Base-by-base conservation (phyloP, 1,284 basidiomycete species). In the Erythrobasidium hasegawianum region DNA sequence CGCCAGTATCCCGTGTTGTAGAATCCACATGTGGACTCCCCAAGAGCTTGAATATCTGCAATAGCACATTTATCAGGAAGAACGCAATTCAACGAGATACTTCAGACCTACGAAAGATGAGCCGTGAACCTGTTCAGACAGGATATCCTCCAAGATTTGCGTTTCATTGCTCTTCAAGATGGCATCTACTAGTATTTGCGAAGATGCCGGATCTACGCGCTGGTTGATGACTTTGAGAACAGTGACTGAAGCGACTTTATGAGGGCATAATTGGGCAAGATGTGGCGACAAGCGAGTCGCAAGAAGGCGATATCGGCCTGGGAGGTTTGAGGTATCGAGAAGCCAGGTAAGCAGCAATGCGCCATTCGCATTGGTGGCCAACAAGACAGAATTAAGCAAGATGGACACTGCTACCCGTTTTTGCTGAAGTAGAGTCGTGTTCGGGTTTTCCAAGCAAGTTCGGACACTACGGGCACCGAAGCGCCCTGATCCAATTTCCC, bases 401-500 rank as follows among this genome's bases (percentile, higher is more conserved):
- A 99, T 83, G 11, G 93, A 89, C 1, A 92, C 89, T 4, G 94
- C 94, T 69, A 97, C 88, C 49, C 94, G 89, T 76, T 96, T 94
- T 77, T 81, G 71, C 76, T 96, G 92, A 76, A 87, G 90, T 67
- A 88, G 73, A 29, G 85, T 89, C 49, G 94, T 89, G 72, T 87
- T 84, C 38, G 88, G 84, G 75, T 87, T 91, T 78, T 98, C 96
- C 27, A 99, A 82, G 76, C 94, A 97, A 5, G 96, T 93, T 67
- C 95, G 84, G 88, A 98, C 96, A 76, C 93, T 96, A 57, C 96
- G 87, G 43, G 96, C 94, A 66, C 96, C 96, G 73, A 97, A 99
- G 33, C 96, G 86, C 2, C 76, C 75, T 18, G 73, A 73, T 1
- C 71, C 73, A 20, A 75, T 73, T 57, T 75, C 73, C 70, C 70